These are phyloP conservation scores for Curvularia hawaiiensis DNA, from an alignment of 2,329 filamentous ascomycete genomes.

Conservation along the genomic window DNA sequence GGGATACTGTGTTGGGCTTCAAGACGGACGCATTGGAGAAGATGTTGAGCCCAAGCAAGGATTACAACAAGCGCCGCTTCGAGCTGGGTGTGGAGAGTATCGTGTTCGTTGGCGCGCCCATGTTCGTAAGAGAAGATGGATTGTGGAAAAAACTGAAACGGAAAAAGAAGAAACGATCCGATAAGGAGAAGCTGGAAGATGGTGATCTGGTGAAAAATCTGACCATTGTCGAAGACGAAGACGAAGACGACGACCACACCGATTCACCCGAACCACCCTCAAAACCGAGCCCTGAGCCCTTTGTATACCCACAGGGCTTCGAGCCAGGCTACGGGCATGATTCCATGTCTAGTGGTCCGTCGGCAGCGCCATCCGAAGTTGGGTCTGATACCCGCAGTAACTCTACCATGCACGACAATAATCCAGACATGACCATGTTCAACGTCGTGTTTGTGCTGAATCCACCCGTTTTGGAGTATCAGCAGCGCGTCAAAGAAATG, in stretches of 20 bases:
- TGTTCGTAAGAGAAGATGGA: constrained; percentile 50
- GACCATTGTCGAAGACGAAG: constrained; percentile 7
- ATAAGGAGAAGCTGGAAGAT: constrained; percentile 29
- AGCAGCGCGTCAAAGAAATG: constrained; percentile 74
- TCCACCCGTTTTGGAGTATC: constrained; percentile 77
- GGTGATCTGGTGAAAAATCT: constrained; percentile 27
- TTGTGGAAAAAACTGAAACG: constrained; percentile 47
- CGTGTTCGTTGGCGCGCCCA: constrained; percentile 49
- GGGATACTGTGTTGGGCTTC: constrained; percentile 48
- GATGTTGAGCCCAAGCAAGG: constrained; percentile 45
- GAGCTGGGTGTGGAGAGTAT: constrained; percentile 49
- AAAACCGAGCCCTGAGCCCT: constrained; percentile 27
- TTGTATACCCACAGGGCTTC: constrained; percentile 44
- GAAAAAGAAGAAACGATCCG: constrained; percentile 37
- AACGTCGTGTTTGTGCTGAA: constrained; percentile 93
- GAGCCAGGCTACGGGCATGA: constrained; percentile 50
- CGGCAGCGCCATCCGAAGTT: constrained; percentile 39
- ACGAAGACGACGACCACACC: constrained; percentile 19
- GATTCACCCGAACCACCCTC: constrained; percentile 15
- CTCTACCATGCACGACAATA: constrained; percentile 55
- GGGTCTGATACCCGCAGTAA: constrained; percentile 49
- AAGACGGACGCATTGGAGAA: constrained; percentile 48
- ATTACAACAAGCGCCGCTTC: constrained; percentile 49
- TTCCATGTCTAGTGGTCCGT: constrained; percentile 34
- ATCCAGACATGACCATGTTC: constrained; percentile 90